Evolutionary conservation across 495 filamentous ascomycete species (phyloP).

Genomic region (Aspergillus nidulans): DNA sequence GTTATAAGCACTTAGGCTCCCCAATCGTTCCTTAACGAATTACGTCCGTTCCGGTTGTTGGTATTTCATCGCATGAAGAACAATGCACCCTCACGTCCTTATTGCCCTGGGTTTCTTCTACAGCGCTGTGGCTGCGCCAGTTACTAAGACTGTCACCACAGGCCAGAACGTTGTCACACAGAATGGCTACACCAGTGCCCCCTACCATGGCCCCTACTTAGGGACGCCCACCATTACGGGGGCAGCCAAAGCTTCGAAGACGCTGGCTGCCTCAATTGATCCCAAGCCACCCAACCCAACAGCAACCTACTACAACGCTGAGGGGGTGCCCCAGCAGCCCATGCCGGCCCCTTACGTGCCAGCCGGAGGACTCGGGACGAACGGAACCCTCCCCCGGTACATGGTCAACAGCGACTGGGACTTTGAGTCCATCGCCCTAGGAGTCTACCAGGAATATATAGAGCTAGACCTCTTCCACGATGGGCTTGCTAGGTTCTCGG

Average conservation of each 20-base stretch:
- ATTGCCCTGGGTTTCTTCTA: background rate
- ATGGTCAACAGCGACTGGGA: conserved; percentile 68
- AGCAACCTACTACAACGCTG: conserved; percentile 60
- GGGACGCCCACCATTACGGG: conserved; percentile 56
- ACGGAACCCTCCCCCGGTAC: conserved; percentile 70
- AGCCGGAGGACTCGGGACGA: conserved; percentile 74
- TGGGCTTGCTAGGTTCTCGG: conserved; percentile 66
- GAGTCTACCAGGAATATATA: conserved; percentile 79
- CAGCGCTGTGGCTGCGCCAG: background rate
- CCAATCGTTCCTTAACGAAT: no score
- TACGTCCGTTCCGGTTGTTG: no score
- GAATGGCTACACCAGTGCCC: background rate
- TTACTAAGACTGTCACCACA: background rate
- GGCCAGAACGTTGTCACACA: background rate
- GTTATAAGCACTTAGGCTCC: no score
- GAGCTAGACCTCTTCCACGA: conserved; percentile 86
- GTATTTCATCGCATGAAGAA: background rate
- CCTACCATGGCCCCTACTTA: conserved; percentile 51
- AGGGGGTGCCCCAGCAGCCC: conserved; percentile 61
- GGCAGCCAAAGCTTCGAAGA: conserved; percentile 49
- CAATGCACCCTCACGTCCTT: background rate
- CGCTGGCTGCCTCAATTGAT: conserved; percentile 42
- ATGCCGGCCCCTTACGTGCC: conserved; percentile 72
- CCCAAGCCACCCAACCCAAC: conserved; percentile 27
- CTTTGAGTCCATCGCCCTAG: conserved; percentile 65